Percentiles rank a stretch among this genome's conserved stretches.
Conservation (phyloP, 2,329 filamentous ascomycete species). For the Aspergillus novofumigatus region DNA sequence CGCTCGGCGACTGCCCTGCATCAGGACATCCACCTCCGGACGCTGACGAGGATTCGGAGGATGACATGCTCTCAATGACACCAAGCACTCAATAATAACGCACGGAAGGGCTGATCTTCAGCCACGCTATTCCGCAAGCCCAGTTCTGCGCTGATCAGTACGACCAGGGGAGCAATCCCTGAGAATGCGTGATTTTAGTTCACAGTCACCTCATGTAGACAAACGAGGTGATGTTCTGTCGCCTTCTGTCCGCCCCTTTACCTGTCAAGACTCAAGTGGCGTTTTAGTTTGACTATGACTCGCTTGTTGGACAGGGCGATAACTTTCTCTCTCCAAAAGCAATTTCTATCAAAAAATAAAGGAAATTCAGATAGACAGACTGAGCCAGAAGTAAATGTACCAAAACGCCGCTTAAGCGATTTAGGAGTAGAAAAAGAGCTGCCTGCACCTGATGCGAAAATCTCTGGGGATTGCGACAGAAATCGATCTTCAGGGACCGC, state of each 20-base stretch:
- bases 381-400: too few species aligned
- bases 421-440: not conserved
- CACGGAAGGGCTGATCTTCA: not conserved
- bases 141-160: not conserved
- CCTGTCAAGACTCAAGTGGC: not conserved
- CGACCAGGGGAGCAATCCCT: not conserved
- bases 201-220: not conserved
- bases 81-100: not conserved
- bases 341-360: too few species aligned
- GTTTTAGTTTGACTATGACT: not conserved
- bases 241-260: not conserved
- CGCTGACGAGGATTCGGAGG: conserved; percentile 26
- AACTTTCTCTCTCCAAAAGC: too few species aligned
- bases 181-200: not conserved
- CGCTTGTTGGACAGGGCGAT: not conserved
- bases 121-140: not conserved
- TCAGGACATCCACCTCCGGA: conserved; percentile 15
- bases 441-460: not conserved
- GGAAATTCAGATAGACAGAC: too few species aligned
- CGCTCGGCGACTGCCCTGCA: conserved; percentile 10
- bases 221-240: not conserved
- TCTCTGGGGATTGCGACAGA: not conserved
- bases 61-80: conserved; percentile 24
- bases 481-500: not conserved
- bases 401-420: too few species aligned